phyloP scores from a whole-genome alignment of 2,329 filamentous ascomycete species.

The Fusarium fujikuroi region DNA sequence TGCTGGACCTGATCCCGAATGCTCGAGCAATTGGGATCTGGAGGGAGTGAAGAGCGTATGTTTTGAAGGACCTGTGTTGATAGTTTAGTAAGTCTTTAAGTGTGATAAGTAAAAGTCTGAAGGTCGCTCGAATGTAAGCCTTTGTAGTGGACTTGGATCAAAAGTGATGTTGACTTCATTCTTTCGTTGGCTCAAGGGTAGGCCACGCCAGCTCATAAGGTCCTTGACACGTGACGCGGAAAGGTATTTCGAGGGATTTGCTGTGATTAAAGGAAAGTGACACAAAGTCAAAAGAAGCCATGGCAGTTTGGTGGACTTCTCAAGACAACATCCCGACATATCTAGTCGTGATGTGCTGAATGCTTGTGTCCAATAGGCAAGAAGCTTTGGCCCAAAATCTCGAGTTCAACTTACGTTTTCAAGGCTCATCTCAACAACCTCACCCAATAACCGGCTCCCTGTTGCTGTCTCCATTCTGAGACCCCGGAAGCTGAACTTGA shows the following conservation, averaged over 20 bases:
- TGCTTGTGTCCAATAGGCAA: conserved; percentile 9
- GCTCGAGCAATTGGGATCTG: conserved; percentile 23
- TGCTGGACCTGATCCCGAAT: conserved; percentile 25
- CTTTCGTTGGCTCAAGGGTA: background rate
- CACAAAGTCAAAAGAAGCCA: background rate
- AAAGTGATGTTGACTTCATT: background rate
- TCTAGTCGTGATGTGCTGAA: conserved; percentile 30
- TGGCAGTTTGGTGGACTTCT: background rate
- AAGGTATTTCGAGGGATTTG: background rate
- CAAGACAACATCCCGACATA: background rate
- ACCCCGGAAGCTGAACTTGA: background rate
- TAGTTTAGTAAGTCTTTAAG: background rate
- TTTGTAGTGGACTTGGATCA: background rate
- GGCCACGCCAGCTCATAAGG: background rate
- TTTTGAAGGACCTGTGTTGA: conserved; percentile 38
- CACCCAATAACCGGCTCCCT: conserved; percentile 62
- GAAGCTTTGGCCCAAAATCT: conserved; percentile 21
- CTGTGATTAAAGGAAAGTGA: background rate
- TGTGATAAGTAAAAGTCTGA: background rate
- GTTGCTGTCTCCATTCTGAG: conserved; percentile 52
- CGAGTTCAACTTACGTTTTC: conserved; percentile 63
- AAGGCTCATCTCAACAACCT: conserved; percentile 67
- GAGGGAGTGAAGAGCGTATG: conserved; percentile 43
- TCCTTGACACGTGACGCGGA: background rate
- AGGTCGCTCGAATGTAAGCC: background rate